Evolutionary conservation across 805 yeast genomes (phyloP).

Genomic region (Metschnikowia baotianmanensis): DNA sequence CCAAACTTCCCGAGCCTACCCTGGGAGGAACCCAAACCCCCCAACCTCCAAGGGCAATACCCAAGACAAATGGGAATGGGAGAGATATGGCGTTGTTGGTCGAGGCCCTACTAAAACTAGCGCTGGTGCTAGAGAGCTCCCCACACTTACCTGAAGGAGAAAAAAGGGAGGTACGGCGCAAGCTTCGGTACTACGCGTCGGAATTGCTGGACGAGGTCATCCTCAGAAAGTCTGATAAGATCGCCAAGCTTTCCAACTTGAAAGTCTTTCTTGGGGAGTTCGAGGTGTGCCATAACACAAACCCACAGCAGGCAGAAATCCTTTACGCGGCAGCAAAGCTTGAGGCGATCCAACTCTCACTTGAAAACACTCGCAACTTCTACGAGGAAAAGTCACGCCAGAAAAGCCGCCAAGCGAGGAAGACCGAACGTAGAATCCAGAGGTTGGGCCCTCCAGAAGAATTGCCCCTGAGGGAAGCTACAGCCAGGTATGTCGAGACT

Average conservation of each 20-base stretch:
- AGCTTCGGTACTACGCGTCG: not conserved
- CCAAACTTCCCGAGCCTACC: not conserved
- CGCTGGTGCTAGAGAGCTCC: not conserved
- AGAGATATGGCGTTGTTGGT: too few species aligned
- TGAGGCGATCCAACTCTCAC: not conserved
- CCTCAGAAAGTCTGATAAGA: not conserved
- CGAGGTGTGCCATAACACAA: not conserved
- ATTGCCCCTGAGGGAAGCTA: not conserved
- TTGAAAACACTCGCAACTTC: not conserved
- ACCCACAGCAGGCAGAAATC: not conserved
- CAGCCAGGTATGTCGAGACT: not conserved
- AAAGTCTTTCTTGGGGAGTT: not conserved
- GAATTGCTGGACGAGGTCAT: not conserved
- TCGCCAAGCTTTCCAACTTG: not conserved
- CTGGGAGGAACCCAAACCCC: too few species aligned
- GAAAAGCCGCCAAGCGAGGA: not conserved
- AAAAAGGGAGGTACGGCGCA: not conserved
- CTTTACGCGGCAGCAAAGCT: not conserved
- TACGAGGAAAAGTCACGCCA: not conserved
- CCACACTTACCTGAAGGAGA: not conserved
- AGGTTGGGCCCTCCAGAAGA: not conserved
- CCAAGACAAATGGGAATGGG: not conserved
- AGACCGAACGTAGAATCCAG: slow-evolving; percentile 1
- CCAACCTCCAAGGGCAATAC: not conserved
- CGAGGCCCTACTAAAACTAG: not conserved